Evolutionary conservation across 139 green algal genomes (phyloP), one percentile per base, ranked within the genome.

Genomic region (Chlamydomonas eustigma): DNA sequence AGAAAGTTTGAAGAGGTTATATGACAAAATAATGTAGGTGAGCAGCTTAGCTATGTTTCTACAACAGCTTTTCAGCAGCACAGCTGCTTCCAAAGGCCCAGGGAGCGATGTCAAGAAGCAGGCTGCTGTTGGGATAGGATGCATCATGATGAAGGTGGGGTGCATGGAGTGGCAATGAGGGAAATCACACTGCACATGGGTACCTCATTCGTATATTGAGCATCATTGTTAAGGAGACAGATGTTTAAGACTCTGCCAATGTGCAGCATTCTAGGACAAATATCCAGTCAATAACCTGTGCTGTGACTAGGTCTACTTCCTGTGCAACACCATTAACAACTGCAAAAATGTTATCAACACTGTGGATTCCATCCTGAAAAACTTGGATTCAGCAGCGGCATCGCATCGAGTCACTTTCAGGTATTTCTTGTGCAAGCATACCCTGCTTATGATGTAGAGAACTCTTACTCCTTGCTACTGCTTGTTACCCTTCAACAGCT

Each of bases 251-350:
- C n/a, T n/a, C n/a, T n/a, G n/a, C n/a, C n/a, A n/a, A n/a, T n/a
- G n/a, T n/a, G n/a, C n/a, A n/a, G n/a, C n/a, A n/a, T n/a, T n/a
- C n/a, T n/a, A n/a, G n/a, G n/a, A n/a, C n/a, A n/a, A n/a, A n/a
- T n/a, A n/a, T n/a, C n/a, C n/a, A n/a, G n/a, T n/a, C n/a, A n/a
- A n/a, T n/a, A n/a, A n/a, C n/a, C n/a, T n/a, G n/a, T n/a, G n/a
- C n/a, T n/a, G n/a, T 58, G 44, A 28, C 0, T 76, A 85, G 76
- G 68, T 83, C 0, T 86, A 86, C 76, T 86, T 86, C 77, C 63
- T 51, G 31, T 76, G 81, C 8, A 86, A 83, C 70, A 80, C 81
- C 36, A 77, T 86, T 37, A 86, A 79, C 70, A 86, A 86, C 77
- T 86, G 81, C 78, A 83, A 86, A 71, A 75, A 83, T 37, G 74